Evolutionary conservation across 805 yeast species (phyloP).

Genomic region (Lipomyces orientalis): DNA sequence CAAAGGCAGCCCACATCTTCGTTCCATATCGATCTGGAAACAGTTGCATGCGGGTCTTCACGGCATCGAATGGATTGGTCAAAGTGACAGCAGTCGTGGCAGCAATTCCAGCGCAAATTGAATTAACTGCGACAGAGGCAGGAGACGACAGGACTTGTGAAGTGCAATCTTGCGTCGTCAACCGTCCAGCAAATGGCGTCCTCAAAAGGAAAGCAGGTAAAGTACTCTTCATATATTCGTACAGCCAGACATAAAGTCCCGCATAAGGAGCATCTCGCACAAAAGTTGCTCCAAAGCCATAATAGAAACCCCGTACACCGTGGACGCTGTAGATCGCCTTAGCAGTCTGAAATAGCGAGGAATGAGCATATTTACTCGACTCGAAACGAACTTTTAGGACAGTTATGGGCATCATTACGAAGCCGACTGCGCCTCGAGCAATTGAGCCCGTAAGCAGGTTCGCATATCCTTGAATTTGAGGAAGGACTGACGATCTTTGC

Average conservation of each 20-base stretch:
- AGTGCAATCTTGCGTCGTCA: slow-evolving; percentile 4
- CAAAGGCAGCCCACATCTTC: slow-evolving; percentile 49
- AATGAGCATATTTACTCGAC: slow-evolving; percentile 74
- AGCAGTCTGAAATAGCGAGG: slow-evolving; percentile 65
- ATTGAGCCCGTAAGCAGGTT: slow-evolving; percentile 79
- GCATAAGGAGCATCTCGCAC: slow-evolving; percentile 96
- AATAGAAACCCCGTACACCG: slow-evolving; percentile 73
- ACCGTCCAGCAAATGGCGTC: slow-evolving; percentile 5
- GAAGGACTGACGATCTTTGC: slow-evolving; percentile 57
- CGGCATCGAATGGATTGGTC: slow-evolving; percentile 94
- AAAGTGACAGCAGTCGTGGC: slow-evolving; percentile 81
- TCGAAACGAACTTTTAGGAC: slow-evolving; percentile 88
- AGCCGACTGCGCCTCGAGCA: slow-evolving; percentile 82
- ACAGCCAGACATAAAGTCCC: slow-evolving; percentile 84
- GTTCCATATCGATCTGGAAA: slow-evolving; percentile 55
- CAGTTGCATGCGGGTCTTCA: slow-evolving; percentile 89
- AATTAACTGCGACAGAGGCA: slow-evolving; percentile 65
- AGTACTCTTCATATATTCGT: slow-evolving; percentile 71
- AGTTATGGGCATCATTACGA: slow-evolving; percentile 92
- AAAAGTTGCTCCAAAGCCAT: slow-evolving; percentile 86
- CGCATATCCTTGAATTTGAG: slow-evolving; percentile 70
- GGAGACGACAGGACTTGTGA: slow-evolving; percentile 39
- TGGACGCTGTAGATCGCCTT: slow-evolving; percentile 58
- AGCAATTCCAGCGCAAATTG: slow-evolving; percentile 76
- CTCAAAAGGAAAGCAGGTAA: slow-evolving; percentile 53